phyloP scores from a whole-genome alignment of 495 filamentous ascomycete genomes.

The Neurospora sublineolata region DNA sequence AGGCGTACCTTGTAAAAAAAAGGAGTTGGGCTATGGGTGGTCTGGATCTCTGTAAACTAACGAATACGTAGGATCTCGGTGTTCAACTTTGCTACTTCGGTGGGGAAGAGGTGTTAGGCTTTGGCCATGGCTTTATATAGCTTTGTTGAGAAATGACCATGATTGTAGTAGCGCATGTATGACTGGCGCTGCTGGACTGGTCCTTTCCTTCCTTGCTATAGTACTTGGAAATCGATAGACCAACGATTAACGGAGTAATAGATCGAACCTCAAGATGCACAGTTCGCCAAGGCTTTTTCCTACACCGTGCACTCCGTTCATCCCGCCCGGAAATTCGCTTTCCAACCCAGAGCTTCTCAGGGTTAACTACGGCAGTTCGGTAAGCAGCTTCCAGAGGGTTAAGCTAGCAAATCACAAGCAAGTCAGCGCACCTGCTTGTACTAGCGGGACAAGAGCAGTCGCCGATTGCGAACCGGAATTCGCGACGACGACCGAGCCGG shows the following conservation, averaged over 20 bases:
- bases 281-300: background rate
- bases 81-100: background rate
- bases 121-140: background rate
- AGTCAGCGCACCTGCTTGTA: background rate
- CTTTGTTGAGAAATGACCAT: background rate
- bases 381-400: background rate
- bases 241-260: background rate
- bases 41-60: background rate
- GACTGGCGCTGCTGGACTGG: background rate
- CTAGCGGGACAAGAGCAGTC: background rate
- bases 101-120: background rate
- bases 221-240: background rate
- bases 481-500: background rate
- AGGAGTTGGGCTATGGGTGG: background rate
- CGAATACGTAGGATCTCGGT: background rate
- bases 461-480: background rate
- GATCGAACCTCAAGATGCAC: background rate
- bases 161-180: background rate
- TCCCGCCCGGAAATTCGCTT: background rate
- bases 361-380: background rate
- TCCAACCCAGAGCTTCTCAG: background rate
- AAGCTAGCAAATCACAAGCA: background rate
- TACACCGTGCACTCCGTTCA: background rate
- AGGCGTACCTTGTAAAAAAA: background rate
- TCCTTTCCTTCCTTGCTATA: background rate